Evolutionary conservation across 2,329 filamentous ascomycete genomes (phyloP).

Genomic region (Elsinoe batatas): DNA sequence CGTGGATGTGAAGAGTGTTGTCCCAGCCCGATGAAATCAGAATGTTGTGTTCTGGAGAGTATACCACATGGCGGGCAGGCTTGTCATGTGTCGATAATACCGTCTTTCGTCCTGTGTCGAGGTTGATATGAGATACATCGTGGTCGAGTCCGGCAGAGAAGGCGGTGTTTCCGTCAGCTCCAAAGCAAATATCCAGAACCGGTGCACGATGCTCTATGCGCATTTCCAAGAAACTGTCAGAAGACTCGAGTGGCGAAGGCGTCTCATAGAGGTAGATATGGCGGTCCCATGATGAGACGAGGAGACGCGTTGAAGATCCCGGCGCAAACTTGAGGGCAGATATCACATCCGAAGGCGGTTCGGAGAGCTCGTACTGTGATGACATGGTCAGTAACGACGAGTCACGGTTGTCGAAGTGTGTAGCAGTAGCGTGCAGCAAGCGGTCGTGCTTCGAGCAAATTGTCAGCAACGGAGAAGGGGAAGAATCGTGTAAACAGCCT

Average conservation of each 20-base stretch:
- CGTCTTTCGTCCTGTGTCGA: slow-evolving; percentile 61
- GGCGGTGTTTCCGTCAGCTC: slow-evolving; percentile 68
- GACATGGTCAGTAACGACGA: not conserved
- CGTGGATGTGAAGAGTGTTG: slow-evolving; percentile 75
- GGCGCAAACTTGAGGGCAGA: slow-evolving; percentile 81
- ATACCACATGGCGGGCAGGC: slow-evolving; percentile 75
- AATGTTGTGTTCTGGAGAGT: slow-evolving; percentile 66
- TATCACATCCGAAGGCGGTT: slow-evolving; percentile 77
- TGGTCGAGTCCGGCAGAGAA: slow-evolving; percentile 82
- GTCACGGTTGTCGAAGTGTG: not conserved
- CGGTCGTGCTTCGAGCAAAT: not conserved
- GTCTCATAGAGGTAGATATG: slow-evolving; percentile 84
- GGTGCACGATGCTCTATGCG: slow-evolving; percentile 75
- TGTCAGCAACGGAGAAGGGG: not conserved
- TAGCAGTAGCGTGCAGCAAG: not conserved
- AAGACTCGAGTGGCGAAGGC: slow-evolving; percentile 31
- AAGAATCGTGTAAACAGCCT: not conserved
- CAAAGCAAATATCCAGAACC: slow-evolving; percentile 86
- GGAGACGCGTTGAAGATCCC: slow-evolving; percentile 59
- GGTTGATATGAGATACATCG: slow-evolving; percentile 66
- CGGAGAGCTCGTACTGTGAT: slow-evolving; percentile 52
- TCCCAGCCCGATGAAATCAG: slow-evolving; percentile 93
- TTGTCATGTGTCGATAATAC: slow-evolving; percentile 68
- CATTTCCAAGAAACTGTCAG: slow-evolving; percentile 54
- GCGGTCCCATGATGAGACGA: slow-evolving; percentile 94